Percentiles rank a stretch among this genome's conserved stretches.
Conservation (phyloP, 164 flowering plant genomes). For the Umbellularia californica region DNA sequence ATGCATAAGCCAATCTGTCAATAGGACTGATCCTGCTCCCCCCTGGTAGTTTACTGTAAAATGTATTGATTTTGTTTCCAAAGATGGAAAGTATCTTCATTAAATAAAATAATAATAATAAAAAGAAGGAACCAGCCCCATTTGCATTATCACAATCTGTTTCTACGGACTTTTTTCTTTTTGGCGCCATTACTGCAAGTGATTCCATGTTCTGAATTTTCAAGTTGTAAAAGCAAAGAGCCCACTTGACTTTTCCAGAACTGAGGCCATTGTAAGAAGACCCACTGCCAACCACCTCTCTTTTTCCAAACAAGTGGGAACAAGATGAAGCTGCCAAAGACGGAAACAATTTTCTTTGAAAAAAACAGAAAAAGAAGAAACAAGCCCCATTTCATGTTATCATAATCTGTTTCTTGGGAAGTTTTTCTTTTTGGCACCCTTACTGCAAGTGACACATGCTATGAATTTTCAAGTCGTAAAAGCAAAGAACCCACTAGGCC, state of each 20-base stretch:
- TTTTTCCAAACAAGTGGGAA: constrained; percentile 21
- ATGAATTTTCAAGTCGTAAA: no score
- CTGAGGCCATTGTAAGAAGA: constrained; percentile 39
- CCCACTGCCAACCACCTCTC: constrained; percentile 26
- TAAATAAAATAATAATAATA: no score
- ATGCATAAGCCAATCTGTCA: constrained; percentile 56
- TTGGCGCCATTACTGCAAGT: constrained; percentile 48
- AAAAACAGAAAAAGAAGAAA: no score
- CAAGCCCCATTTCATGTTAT: no score
- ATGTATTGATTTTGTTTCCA: constrained; percentile 59
- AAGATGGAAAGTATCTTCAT: constrained; percentile 22
- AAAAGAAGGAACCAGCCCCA: constrained; percentile 55
- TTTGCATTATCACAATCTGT: constrained; percentile 63
- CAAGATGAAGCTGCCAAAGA: constrained; percentile 21
- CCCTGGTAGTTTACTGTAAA: constrained; percentile 59
- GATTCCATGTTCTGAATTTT: constrained; percentile 40
- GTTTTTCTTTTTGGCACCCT: no score
- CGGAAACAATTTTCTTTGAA: no score
- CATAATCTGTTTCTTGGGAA: no score
- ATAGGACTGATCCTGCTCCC: constrained; percentile 62
- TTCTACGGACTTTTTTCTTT: constrained; percentile 65
- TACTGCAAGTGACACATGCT: no score
- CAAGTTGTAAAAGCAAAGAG: constrained; percentile 25
- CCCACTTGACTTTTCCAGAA: constrained; percentile 18
- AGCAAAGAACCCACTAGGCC: no score